Evolutionary conservation across 2,329 filamentous ascomycete genomes (phyloP).

Genomic region (Aspergillus clavatus): DNA sequence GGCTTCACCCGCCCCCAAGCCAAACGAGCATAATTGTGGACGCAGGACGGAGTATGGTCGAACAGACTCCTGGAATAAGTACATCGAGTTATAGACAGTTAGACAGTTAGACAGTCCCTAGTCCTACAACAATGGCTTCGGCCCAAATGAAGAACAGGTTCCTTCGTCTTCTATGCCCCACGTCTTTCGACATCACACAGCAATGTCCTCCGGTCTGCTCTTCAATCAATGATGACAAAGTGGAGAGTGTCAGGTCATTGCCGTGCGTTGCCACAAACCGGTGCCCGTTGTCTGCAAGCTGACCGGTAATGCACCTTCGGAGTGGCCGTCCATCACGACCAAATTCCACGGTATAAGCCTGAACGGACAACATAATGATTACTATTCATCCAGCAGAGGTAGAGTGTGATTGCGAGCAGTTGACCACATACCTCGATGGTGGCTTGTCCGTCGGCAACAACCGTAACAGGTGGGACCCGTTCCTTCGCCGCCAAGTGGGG

Average conservation of each 20-base stretch:
- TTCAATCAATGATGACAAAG: neutral
- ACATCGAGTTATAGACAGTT: no score
- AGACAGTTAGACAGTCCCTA: no score
- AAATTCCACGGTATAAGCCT: slow-evolving; percentile 61
- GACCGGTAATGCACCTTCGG: slow-evolving; percentile 50
- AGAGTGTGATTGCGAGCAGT: neutral
- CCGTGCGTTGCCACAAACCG: slow-evolving; percentile 52
- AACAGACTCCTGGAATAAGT: no score
- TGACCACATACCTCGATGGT: slow-evolving; percentile 48
- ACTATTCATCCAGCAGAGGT: neutral
- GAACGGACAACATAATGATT: neutral
- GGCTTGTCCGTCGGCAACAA: slow-evolving; percentile 47
- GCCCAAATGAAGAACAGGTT: neutral
- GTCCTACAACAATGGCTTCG: neutral
- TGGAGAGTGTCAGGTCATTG: neutral
- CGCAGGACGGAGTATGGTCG: no score
- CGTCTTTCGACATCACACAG: neutral
- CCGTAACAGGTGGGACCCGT: slow-evolving; percentile 38
- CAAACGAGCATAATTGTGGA: no score
- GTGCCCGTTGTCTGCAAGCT: slow-evolving; percentile 43
- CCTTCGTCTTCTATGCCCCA: neutral
- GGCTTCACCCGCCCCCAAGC: no score
- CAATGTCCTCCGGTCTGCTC: neutral
- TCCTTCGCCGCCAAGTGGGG: slow-evolving; percentile 39
- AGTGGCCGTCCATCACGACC: slow-evolving; percentile 47